phyloP scores from a whole-genome alignment of 164 flowering plant species.

The Saururus chinensis region DNA sequence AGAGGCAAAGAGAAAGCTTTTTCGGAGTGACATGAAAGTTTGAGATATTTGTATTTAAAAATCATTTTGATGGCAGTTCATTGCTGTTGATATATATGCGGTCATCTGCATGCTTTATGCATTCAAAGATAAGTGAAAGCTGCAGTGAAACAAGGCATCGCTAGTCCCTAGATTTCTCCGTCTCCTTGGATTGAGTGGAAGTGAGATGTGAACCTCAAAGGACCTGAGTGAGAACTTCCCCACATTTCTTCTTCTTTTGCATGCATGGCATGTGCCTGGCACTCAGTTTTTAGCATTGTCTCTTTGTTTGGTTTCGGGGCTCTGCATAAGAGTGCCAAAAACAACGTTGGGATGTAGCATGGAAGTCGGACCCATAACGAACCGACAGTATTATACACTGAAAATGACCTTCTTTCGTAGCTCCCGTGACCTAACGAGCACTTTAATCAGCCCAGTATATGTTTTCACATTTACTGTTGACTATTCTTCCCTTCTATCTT shows the following conservation, averaged over 20 bases:
- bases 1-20: no score
- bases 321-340: neutral
- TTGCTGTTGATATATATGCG: no score
- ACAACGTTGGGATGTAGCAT: slow-evolving; percentile 5
- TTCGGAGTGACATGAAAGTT: no score
- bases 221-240: neutral
- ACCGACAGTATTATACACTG: slow-evolving; percentile 1
- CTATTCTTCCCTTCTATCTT: neutral
- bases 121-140: no score
- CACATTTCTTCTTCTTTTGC: neutral
- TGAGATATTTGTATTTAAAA: neutral
- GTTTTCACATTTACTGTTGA: neutral
- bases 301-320: slow-evolving; percentile 20
- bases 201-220: neutral
- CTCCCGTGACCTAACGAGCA: slow-evolving; percentile 9
- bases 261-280: slow-evolving; percentile 31
- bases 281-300: slow-evolving; percentile 26
- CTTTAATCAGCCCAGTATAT: neutral
- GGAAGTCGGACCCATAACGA: neutral
- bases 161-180: neutral
- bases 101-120: no score
- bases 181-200: neutral
- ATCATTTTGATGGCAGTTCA: neutral
- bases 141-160: neutral
- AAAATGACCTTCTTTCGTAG: neutral